phyloP scores from a whole-genome alignment of 2,329 filamentous ascomycete genomes.

The Aureobasidium namibiae region DNA sequence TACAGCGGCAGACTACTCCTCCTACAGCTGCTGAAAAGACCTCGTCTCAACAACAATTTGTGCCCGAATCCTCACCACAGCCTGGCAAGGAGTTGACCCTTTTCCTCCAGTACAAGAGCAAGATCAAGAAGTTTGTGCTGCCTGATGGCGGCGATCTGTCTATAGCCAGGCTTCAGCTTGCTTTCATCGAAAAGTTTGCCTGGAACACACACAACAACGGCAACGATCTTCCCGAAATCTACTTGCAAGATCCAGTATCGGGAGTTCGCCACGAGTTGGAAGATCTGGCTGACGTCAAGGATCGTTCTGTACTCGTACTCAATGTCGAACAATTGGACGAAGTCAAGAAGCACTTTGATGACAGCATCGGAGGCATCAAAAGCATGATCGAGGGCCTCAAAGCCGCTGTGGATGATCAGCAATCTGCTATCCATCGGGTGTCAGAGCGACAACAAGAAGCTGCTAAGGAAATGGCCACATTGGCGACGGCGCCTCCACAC shows the following conservation, averaged over 20 bases:
- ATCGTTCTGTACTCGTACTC: constrained; percentile 86
- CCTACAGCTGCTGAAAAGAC: constrained; percentile 1
- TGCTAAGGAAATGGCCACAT: constrained; percentile 72
- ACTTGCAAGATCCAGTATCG: constrained; percentile 92
- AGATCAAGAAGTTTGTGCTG: constrained; percentile 92
- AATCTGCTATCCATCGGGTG: constrained; percentile 71
- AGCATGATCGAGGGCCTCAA: constrained; percentile 80
- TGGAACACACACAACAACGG: constrained; percentile 98
- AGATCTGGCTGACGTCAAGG: constrained; percentile 86
- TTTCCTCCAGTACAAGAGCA: constrained; percentile 92
- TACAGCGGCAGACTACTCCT: background rate
- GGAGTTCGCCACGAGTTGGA: constrained; percentile 96
- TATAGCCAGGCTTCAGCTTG: constrained; percentile 79
- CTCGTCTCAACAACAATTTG: constrained; percentile 28
- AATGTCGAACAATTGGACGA: constrained; percentile 92
- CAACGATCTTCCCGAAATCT: constrained; percentile 87
- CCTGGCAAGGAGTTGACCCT: constrained; percentile 81
- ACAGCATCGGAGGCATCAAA: constrained; percentile 73
- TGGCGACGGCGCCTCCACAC: constrained; percentile 42
- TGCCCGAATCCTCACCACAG: constrained; percentile 56
- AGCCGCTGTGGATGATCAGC: constrained; percentile 75
- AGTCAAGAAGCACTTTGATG: constrained; percentile 92
- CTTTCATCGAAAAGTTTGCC: constrained; percentile 98
- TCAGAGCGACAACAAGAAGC: constrained; percentile 87
- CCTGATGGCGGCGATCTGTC: constrained; percentile 78